A percentile compares a stretch with the other conserved stretches of the same genome.
Evolutionary conservation across 129 eudicot species (phyloP).

Genomic region (Helianthus annuus): HanXRQr2.0-SUNRISE NC_035443.2:165624933-165625432

Average conservation of each 20-base stretch:
- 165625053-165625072: neutral
- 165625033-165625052: conserved; percentile 45
- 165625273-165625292: neutral
- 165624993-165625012: conserved; percentile 41
- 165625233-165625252: neutral
- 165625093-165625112: neutral
- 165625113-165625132: neutral
- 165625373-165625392: conserved; percentile 26
- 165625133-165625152: neutral
- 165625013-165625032: conserved; percentile 34
- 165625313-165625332: neutral
- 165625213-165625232: neutral
- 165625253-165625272: neutral
- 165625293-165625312: neutral
- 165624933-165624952: conserved; percentile 62
- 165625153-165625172: neutral
- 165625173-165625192: neutral
- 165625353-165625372: neutral
- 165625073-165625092: neutral
- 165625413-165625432: conserved; percentile 70
- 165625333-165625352: neutral
- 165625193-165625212: neutral
- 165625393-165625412: conserved; percentile 48
- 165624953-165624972: conserved; percentile 60
- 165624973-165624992: conserved; percentile 46